These are phyloP conservation scores for Elaeis guineensis DNA, from an alignment of 176 grass and related monocot genomes.

Conservation along the genomic window DNA sequence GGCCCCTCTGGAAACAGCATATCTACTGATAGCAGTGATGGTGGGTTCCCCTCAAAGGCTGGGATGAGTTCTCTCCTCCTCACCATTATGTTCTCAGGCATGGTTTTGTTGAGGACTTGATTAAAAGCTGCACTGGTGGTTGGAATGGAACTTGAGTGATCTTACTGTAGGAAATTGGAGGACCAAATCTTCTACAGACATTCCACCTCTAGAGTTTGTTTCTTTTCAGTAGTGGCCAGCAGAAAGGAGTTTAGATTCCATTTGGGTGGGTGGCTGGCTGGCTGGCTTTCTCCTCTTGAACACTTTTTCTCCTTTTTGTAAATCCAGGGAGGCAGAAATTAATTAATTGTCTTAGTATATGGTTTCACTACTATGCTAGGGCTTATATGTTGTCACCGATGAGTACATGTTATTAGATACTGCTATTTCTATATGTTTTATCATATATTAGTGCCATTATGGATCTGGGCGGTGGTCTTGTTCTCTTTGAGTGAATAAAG, in stretches of 20 bases:
- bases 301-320: no score
- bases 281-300: no score
- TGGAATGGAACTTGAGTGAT: constrained; percentile 18
- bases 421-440: no score
- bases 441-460: no score
- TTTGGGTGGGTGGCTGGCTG: constrained; percentile 13
- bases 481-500: no score
- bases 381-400: no score
- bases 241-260: constrained; percentile 27
- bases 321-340: no score
- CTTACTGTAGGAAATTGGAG: background rate
- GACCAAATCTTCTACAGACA: no score
- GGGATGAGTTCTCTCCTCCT: constrained; percentile 14
- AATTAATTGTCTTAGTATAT: no score
- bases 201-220: background rate
- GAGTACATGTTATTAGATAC: no score
- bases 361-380: no score
- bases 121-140: background rate
- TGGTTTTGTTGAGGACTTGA: constrained; percentile 36
- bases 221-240: constrained; percentile 30
- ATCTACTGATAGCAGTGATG: constrained; percentile 24
- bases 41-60: constrained; percentile 3
- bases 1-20: constrained; percentile 45
- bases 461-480: no score
- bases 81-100: constrained; percentile 24